Base-by-base conservation (phyloP, 1,284 basidiomycete species). In the Vanrija sp. region DNA sequence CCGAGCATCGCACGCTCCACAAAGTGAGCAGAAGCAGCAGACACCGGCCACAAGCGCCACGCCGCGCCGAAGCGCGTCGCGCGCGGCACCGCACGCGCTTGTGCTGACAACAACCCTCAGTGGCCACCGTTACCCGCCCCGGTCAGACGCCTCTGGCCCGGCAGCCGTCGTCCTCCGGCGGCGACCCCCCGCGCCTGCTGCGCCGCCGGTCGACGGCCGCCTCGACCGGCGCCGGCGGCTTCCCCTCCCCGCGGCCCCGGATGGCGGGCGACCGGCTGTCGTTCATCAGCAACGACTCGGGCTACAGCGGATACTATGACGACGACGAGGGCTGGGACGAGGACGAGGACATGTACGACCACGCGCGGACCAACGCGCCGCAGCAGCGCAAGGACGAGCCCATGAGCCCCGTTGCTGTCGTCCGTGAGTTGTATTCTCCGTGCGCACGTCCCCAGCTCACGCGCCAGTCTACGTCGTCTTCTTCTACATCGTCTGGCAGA, bases 401-500 rank as follows among this genome's bases (percentile, higher is more conserved):
- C 19, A 75, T 72, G 71, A 70, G 65, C 10, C 73, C 73, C 0
- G 47, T 70, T 2, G 58, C 61, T 7, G 73, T 72, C 21, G 67
- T 75, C 25, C 61, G 73, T 75, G 60, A 67, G 72, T 71, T 18
- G 4, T 1, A 6, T 7, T 18, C 19, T 16, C 38, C 21, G 19
- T 12, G 15, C 3, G 9, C 2, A 14, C 7, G 7, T 42, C 8
- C 49, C 12, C 49, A 16, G 8, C 28, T 8, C 19, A 23, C 10
- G 38, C 51, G 14, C 9, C 56, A 75, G 71, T 72, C 52, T 75
- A 74, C 52, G 72, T 75, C 45, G 63, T 69, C 12, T 66, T 61
- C 47, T 58, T 71, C 57, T 75, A 72, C 59, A 39, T 72, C 23
- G 65, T 74, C 43, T 73, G 67, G 63, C 72, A 74, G 49, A 70